Base-by-base conservation (phyloP, 495 filamentous ascomycete species). In the Aspergillus wentii region DNA sequence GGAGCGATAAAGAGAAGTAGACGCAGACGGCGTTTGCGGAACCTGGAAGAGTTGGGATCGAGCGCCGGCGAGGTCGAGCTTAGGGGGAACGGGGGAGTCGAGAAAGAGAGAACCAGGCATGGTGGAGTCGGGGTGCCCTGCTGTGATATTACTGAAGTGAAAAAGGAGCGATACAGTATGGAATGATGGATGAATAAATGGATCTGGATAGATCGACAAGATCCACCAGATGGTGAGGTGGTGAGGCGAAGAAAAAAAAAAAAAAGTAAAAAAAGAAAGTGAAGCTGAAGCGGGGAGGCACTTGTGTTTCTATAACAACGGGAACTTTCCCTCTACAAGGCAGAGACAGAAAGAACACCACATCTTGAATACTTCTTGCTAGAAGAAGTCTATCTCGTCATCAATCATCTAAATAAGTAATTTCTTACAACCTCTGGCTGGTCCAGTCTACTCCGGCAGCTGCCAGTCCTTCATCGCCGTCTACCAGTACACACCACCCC, bases 401-500 rank as follows among this genome's bases (percentile, higher is more conserved):
- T n/a, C n/a, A n/a, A n/a, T n/a, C n/a, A n/a, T n/a, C n/a, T n/a
- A n/a, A n/a, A n/a, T n/a, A n/a, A n/a, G n/a, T n/a, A n/a, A n/a
- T n/a, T n/a, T n/a, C n/a, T 41, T 59, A 71, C 43, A 72, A 35
- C 49, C 55, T 54, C 47, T 68, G 62, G 27, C 49, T 58, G 13
- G 56, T 60, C 68, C 68, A 72, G 34, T 71, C 51, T 26, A 71
- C 62, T 37, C 78, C 82, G 22, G 80, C 84, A 22, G 62, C 65
- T 41, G 72, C 68, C 52, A 90, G 49, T 32, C 77, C 83, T 42
- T 68, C 64, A 49, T 94, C 88, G 1, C 90, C 90, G 69, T 95
- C 86, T 9, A 95, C 88, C 36, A 95, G 61, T 22, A 97, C 86
- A 62, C 90, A 95, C 83, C 86, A 94, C 3, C 89, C 90, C 62